phyloP scores from a whole-genome alignment of 495 filamentous ascomycete species.

The Astrothelium macrocarpum region DNA sequence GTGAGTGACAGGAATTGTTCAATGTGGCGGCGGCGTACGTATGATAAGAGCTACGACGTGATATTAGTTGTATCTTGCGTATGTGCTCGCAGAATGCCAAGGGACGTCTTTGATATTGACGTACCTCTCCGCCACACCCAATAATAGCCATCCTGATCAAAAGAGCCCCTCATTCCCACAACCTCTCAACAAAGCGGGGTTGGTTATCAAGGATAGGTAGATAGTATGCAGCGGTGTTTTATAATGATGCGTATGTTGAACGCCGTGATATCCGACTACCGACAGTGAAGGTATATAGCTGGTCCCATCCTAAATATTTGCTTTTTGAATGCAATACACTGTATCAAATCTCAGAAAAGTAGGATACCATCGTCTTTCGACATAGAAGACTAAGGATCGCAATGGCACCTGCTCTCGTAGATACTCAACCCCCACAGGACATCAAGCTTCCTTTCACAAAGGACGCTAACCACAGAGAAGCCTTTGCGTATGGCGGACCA shows the following conservation, averaged over 20 bases:
- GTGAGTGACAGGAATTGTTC: no score
- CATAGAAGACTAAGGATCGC: background rate
- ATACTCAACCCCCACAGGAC: constrained; percentile 12
- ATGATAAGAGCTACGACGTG: background rate
- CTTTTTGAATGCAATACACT: background rate
- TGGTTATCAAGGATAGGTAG: background rate
- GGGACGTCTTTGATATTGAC: background rate
- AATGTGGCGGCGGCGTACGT: background rate
- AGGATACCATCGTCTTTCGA: background rate
- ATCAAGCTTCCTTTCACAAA: constrained; percentile 15
- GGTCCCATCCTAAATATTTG: background rate
- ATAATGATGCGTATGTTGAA: background rate
- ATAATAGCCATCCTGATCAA: background rate
- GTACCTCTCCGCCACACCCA: background rate
- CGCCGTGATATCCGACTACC: background rate
- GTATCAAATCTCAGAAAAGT: background rate
- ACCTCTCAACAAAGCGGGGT: background rate
- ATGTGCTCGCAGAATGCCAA: background rate
- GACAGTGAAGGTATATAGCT: background rate
- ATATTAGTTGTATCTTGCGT: background rate
- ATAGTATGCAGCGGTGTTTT: background rate
- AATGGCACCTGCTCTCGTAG: constrained; percentile 30
- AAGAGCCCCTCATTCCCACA: background rate
- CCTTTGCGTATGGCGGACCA: constrained; percentile 24
- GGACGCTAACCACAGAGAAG: constrained; percentile 25